These are phyloP conservation scores for Batkoa obscura DNA, from an alignment of 371 early-diverging fungal species.

Conservation along the genomic window DNA sequence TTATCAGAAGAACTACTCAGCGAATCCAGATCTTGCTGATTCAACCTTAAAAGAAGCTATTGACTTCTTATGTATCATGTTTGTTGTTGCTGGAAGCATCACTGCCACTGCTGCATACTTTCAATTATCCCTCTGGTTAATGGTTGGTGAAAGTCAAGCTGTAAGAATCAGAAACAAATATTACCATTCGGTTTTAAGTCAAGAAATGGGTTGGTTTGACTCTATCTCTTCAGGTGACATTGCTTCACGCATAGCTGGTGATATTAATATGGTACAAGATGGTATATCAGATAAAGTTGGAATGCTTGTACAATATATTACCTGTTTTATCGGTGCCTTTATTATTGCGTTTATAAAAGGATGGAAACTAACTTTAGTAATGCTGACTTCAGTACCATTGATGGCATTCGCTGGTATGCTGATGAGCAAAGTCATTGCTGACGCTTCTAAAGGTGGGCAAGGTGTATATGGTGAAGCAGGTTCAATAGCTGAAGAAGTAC, in stretches of 20 bases:
- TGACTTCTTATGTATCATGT: slow-evolving; percentile 12
- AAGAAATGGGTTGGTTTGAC: slow-evolving; percentile 57
- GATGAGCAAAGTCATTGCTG: slow-evolving; percentile 20
- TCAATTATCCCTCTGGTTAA: slow-evolving; percentile 20
- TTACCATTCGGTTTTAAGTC: slow-evolving; percentile 35
- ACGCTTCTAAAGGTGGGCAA: slow-evolving; percentile 10
- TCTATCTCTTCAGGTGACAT: slow-evolving; percentile 27
- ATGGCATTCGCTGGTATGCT: neutral
- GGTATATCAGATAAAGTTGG: slow-evolving; percentile 47
- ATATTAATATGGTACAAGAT: slow-evolving; percentile 28
- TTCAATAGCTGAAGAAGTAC: slow-evolving; percentile 54
- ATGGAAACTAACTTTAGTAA: neutral
- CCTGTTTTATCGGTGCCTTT: slow-evolving; percentile 41
- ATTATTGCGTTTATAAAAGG: slow-evolving; percentile 9
- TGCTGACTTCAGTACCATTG: neutral
- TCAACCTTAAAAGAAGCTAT: slow-evolving; percentile 55
- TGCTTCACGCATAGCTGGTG: slow-evolving; percentile 35
- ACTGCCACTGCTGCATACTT: slow-evolving; percentile 20
- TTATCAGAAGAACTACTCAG: slow-evolving; percentile 19
- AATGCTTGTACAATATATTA: slow-evolving; percentile 24
- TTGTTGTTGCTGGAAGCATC: slow-evolving; percentile 31
- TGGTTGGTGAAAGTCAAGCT: slow-evolving; percentile 24
- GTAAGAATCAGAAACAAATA: slow-evolving; percentile 21
- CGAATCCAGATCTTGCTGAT: slow-evolving; percentile 37
- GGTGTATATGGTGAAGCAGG: slow-evolving; percentile 42